These are phyloP conservation scores for Rhodamnia rubescens DNA, from an alignment of 345 rosid species.

Conservation along the genomic window DNA sequence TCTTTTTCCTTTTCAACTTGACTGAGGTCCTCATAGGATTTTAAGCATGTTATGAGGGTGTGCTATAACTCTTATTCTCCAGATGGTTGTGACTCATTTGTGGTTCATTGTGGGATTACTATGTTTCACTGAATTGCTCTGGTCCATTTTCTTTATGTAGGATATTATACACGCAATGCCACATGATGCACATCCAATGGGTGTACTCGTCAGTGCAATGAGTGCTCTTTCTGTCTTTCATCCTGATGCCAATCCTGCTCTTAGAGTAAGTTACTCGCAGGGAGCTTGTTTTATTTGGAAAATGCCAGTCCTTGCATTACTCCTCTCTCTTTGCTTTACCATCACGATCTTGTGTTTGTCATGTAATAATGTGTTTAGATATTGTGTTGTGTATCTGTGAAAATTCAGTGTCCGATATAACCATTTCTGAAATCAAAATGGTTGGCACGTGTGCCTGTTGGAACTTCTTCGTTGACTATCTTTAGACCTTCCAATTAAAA, in stretches of 20 bases:
- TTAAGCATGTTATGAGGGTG: not conserved
- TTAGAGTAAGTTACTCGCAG: conserved; percentile 43
- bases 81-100: not conserved
- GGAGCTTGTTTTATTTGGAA: not conserved
- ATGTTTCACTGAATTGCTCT: not conserved
- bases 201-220: conserved; percentile 93
- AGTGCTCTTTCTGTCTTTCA: conserved; percentile 96
- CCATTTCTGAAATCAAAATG: not conserved
- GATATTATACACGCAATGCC: conserved; percentile 95
- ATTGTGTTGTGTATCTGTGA: not conserved
- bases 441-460: not conserved
- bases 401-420: not conserved
- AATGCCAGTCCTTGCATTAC: not conserved
- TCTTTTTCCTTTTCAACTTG: not conserved
- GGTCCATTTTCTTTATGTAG: conserved; percentile 26
- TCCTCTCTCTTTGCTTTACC: not conserved
- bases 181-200: conserved; percentile 99
- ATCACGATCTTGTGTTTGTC: not conserved
- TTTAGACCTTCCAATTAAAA: not conserved
- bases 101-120: not conserved
- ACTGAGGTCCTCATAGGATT: not conserved
- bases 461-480: not conserved
- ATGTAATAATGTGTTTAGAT: not conserved
- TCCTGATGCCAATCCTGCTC: conserved; percentile 99
- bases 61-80: not conserved